phyloP scores from a whole-genome alignment of 202 grass and related monocot species.

The Tripidium arundinaceum region DNA sequence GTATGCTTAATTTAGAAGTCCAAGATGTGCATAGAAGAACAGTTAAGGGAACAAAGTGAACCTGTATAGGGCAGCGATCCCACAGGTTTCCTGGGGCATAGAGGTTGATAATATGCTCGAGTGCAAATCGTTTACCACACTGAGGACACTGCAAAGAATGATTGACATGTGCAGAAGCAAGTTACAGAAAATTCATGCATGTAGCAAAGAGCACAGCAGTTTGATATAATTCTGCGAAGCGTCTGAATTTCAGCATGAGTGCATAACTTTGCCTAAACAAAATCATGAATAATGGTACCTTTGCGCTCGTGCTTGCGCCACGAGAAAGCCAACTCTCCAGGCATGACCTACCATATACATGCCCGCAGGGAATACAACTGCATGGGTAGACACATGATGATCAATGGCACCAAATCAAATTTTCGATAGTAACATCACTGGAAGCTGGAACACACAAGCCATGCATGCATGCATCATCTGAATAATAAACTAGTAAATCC shows the following conservation, averaged over 20 bases:
- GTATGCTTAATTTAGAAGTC: neutral
- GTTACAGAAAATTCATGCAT: neutral
- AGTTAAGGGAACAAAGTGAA: neutral
- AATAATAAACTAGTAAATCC: neutral
- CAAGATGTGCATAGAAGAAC: neutral
- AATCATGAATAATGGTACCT: neutral
- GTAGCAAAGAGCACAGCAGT: neutral
- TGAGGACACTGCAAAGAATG: neutral
- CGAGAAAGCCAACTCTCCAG: neutral
- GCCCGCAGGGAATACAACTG: conserved; percentile 11
- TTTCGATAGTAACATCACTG: neutral
- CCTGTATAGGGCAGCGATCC: neutral
- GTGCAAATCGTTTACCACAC: neutral
- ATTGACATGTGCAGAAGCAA: neutral
- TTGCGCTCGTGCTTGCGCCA: neutral
- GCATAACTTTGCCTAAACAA: neutral
- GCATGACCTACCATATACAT: conserved; percentile 1
- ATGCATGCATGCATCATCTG: neutral
- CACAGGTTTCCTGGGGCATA: neutral
- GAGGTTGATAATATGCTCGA: neutral
- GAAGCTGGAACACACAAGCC: neutral
- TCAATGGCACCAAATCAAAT: neutral
- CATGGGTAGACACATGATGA: neutral
- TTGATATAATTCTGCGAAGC: neutral
- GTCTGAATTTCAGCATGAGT: neutral